Evolutionary conservation across 805 yeast species (phyloP), one percentile per base, ranked within the genome.

Genomic region (Wickerhamiella spandovensis): DNA sequence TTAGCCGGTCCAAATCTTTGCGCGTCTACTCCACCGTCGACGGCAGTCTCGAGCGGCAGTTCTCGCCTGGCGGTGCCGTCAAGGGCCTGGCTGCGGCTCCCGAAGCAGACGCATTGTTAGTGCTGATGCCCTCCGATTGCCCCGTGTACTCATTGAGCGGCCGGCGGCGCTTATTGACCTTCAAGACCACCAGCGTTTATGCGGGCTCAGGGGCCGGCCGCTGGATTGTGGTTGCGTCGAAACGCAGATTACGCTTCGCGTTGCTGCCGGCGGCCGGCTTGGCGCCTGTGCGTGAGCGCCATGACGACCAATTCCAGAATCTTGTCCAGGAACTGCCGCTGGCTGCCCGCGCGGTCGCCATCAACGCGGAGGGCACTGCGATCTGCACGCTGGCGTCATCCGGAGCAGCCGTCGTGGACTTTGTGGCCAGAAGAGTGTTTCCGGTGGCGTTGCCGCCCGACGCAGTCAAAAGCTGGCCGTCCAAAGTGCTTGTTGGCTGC

Each of bases 151-250:
- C 39, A 20, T 13, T 35, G 20, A n/a, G 20, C 20, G 39, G 39
- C 39, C 39, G 39, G 15, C 39, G 39, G 9, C 17, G 20, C 7
- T 13, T 35, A 20, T n/a, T 39, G 24, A 39, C 24, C 6, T 44
- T 44, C 23, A 25, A 25, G 17, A 28, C 46, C 4, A 44, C 46
- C 38, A 28, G 38, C n/a, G 46, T 23, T 6, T 13, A 25, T 13
- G 13, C 46, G 38, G 38, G 21, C 12, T 22, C 46, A 3, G 46
- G 28, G 4, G 46, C 46, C 15, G 46, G 46, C 7, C 35, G 30
- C 22, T 44, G 30, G 28, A n/a, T 44, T 5, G 46, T 28, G n/a
- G 46, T 28, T 5, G 46, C 46, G 8, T 44, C 46, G 12, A 44
- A 44, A n/a, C 46, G 46, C 4, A 22, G 38, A 3, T n/a, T 44